phyloP scores from a whole-genome alignment of 2,329 filamentous ascomycete species.

The Botrytis elliptica region DNA sequence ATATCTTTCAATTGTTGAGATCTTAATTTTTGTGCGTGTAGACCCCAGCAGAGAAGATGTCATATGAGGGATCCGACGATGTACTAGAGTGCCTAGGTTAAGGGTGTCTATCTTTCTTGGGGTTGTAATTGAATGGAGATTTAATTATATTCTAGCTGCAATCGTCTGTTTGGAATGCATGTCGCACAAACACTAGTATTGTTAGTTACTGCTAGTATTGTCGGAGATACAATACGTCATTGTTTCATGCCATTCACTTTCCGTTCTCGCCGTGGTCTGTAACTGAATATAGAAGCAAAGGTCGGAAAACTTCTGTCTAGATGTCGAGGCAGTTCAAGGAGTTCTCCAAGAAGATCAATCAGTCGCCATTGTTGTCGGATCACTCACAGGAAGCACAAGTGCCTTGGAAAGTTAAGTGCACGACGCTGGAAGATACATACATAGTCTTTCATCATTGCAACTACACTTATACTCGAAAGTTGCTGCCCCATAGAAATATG shows the following conservation, averaged over 20 bases:
- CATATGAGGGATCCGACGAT: not conserved
- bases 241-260: too few relatives aligned
- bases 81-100: not conserved
- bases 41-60: rapidly evolving
- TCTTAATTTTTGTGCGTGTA: not conserved
- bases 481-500: not conserved
- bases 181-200: not conserved
- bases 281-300: not conserved
- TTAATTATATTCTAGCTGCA: not conserved
- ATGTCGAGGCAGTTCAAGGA: rapidly evolving
- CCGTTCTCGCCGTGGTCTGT: rapidly evolving
- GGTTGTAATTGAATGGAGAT: not conserved
- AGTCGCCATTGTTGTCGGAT: not conserved
- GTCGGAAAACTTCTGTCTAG: rapidly evolving
- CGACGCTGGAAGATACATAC: too few relatives aligned
- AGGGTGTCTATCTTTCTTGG: not conserved
- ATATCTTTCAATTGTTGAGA: not conserved
- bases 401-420: too few relatives aligned
- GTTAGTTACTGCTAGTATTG: not conserved
- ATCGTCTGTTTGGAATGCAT: not conserved
- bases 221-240: rapidly evolving
- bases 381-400: not conserved
- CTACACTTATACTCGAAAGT: not conserved
- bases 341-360: not conserved
- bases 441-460: not conserved